Conservation (phyloP, 2,329 filamentous ascomycete genomes). For the Scorias spongiosa region DNA sequence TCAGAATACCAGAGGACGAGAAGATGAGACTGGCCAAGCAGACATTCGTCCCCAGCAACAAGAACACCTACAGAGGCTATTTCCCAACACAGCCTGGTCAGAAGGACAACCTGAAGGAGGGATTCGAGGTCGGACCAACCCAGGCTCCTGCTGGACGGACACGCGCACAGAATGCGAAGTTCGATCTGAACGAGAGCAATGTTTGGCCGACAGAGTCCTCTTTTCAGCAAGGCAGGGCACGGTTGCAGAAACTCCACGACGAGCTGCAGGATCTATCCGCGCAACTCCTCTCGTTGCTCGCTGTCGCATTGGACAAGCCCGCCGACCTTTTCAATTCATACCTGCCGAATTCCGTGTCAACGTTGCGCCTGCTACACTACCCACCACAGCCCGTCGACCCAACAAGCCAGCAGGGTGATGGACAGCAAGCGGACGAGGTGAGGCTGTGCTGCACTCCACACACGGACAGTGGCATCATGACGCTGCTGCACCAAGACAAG, state of each 20-base stretch:
- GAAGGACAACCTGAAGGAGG: slow-evolving; percentile 31
- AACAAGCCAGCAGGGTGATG: neutral
- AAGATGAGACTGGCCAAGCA: slow-evolving; percentile 24
- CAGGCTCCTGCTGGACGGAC: slow-evolving; percentile 3
- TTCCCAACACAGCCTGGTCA: slow-evolving; percentile 29
- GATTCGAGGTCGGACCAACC: slow-evolving; percentile 30
- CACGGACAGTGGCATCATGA: slow-evolving; percentile 33
- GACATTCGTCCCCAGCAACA: slow-evolving; percentile 24
- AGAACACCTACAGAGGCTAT: slow-evolving; percentile 33
- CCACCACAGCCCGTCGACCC: slow-evolving; percentile 17
- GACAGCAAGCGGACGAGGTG: slow-evolving; percentile 1
- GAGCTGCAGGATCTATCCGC: slow-evolving; percentile 27
- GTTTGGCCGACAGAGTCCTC: slow-evolving; percentile 21
- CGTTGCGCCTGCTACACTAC: slow-evolving; percentile 31
- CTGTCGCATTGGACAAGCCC: slow-evolving; percentile 24
- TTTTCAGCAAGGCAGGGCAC: slow-evolving; percentile 8
- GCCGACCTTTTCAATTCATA: slow-evolving; percentile 26
- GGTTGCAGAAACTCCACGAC: slow-evolving; percentile 23
- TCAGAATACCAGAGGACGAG: slow-evolving; percentile 3
- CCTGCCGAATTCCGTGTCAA: slow-evolving; percentile 27
- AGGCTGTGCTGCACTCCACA: slow-evolving; percentile 25
- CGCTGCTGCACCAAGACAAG: slow-evolving; percentile 32
- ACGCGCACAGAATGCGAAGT: slow-evolving; percentile 9
- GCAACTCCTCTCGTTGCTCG: slow-evolving; percentile 25
- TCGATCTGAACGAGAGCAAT: slow-evolving; percentile 27